Base-by-base conservation (phyloP, 805 yeast species). In the Hanseniaspora clermontiae region DNA sequence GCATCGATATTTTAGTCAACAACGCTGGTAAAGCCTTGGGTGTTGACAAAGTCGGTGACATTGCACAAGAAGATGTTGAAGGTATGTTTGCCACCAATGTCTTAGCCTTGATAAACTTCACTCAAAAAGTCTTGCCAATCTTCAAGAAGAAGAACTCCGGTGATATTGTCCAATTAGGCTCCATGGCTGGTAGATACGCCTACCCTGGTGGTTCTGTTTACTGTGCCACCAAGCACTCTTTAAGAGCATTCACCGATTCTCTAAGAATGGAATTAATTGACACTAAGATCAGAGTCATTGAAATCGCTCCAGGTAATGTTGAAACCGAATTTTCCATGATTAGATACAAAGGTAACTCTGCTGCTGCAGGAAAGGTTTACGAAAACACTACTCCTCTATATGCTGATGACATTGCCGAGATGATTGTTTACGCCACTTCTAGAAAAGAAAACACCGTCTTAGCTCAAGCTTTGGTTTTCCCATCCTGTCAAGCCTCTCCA, bases 51-150 rank as follows among this genome's bases (percentile, higher is more conserved):
- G 84, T 89, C 56, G 96, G 96, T 15, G 71, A 73, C 5, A 81
- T 91, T 60, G 69, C 70, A 1, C 69, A 74, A n/a, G 70, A 71
- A 5, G 96, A 89, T 65, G 78, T 88, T 49, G 74, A 76, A 49
- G 80, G 77, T 49, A 87, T 88, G 88, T 82, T 87, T 70, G 76
- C 83, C 63, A 88, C 96, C 58, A 91, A 90, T 65, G 96, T 91
- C 2, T 66, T 87, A 57, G 97, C 96, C 3, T 74, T 90, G 68
- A 85, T 90, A 59, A 79, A 84, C 34, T 70, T 90, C 60, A 89
- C 96, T 7, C 96, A 91, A 69, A 81, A 83, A 6, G 76, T 89
- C 29, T 70, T 91, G 48, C 83, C 83, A 43, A 77, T 78, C 51
- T 79, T 90, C 77, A 82, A 84, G 66, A 74, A 75, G 57, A 82